A percentile compares a stretch with the other conserved stretches of the same genome.
These are phyloP conservation scores for Lasiosphaeriaceae sp. DNA, from an alignment of 495 filamentous ascomycete genomes.

Conservation along the genomic window DNA sequence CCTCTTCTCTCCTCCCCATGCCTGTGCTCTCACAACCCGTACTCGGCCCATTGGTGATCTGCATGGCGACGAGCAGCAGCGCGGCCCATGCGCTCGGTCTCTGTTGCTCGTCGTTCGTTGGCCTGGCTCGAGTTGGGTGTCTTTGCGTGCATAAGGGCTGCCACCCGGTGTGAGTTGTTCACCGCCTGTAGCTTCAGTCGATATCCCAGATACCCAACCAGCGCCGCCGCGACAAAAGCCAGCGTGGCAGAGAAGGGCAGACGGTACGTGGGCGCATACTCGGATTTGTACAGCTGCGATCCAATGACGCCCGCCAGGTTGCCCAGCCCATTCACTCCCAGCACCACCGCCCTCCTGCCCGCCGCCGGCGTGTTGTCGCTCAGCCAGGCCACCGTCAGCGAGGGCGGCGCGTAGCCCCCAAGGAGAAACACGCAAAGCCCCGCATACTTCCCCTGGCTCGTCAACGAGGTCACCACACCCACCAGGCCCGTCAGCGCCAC, in stretches of 20 bases:
- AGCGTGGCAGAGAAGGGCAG: slow-evolving; percentile 43
- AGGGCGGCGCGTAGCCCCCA: slow-evolving; percentile 51
- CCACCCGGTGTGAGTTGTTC: slow-evolving; percentile 14
- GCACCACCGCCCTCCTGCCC: slow-evolving; percentile 48
- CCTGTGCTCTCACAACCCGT: neutral
- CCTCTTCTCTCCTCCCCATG: neutral
- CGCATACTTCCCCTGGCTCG: slow-evolving; percentile 38
- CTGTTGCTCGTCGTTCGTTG: neutral
- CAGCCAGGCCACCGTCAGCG: slow-evolving; percentile 57
- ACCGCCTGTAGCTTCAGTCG: slow-evolving; percentile 23
- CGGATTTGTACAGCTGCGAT: slow-evolving; percentile 38
- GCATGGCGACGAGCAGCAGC: neutral
- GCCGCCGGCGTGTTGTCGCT: slow-evolving; percentile 43
- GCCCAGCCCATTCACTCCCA: slow-evolving; percentile 59
- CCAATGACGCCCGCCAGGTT: slow-evolving; percentile 54
- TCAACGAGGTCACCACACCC: slow-evolving; percentile 34
- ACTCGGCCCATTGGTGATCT: neutral
- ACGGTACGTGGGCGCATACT: slow-evolving; percentile 32
- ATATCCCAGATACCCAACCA: slow-evolving; percentile 40
- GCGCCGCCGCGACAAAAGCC: slow-evolving; percentile 34
- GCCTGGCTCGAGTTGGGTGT: neutral
- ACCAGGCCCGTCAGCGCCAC: slow-evolving; percentile 46
- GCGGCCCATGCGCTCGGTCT: no score
- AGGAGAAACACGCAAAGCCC: slow-evolving; percentile 51
- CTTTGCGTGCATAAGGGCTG: slow-evolving; percentile 2